phyloP scores from a whole-genome alignment of 192 early-diverging fungal species.

The Oehlia diaphana region DNA sequence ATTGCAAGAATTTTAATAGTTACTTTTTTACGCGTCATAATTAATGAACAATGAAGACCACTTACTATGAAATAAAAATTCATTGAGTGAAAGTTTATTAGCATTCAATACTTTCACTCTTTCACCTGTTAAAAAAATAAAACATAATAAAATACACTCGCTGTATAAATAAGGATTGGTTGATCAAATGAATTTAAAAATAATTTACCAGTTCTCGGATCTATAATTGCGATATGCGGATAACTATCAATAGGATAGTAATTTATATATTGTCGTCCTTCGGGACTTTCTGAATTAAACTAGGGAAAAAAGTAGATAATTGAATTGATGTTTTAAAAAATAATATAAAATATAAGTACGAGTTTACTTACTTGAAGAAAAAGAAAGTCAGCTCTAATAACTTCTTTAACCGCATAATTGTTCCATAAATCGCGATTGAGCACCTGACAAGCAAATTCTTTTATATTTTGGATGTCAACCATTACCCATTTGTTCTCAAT shows the following conservation, averaged over 20 bases:
- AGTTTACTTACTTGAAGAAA: conserved; percentile 73
- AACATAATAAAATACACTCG: background rate
- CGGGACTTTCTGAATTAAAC: conserved; percentile 52
- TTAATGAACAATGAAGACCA: background rate
- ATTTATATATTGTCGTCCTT: conserved; percentile 68
- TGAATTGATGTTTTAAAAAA: background rate
- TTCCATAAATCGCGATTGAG: conserved; percentile 97
- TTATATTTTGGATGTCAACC: conserved; percentile 81
- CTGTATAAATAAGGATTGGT: background rate
- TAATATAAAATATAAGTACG: background rate
- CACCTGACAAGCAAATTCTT: conserved; percentile 84
- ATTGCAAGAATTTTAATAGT: background rate
- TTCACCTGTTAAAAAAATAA: conserved; percentile 58
- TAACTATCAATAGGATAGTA: conserved; percentile 72
- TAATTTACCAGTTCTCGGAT: conserved; percentile 78
- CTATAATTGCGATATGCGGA: conserved; percentile 87
- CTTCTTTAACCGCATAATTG: conserved; percentile 68
- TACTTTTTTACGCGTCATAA: background rate
- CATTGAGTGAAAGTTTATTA: conserved; percentile 47
- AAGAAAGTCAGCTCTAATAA: conserved; percentile 77
- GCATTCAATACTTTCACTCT: conserved; percentile 71
- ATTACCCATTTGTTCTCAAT: conserved; percentile 76
- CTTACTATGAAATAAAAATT: conserved; percentile 74
- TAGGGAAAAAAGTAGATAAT: conserved; percentile 9
- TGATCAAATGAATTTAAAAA: background rate